Evolutionary conservation across 2,329 filamentous ascomycete genomes (phyloP).

Genomic region (Alternaria tenuissima): DNA sequence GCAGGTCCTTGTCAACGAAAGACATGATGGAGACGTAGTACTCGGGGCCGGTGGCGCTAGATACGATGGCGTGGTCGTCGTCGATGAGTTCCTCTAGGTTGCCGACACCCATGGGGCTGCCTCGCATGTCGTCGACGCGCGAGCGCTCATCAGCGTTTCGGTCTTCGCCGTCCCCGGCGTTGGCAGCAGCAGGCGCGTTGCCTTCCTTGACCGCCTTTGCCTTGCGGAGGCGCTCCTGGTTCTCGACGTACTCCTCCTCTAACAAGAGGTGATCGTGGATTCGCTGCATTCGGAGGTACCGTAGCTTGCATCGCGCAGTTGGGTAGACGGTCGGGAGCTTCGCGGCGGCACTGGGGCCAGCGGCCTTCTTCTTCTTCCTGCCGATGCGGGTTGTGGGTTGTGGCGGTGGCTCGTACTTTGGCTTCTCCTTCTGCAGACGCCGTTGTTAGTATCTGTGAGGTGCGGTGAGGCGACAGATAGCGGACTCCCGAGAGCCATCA

Average conservation of each 20-base stretch:
- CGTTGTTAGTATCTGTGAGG: constrained; percentile 8
- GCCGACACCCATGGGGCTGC: constrained; percentile 97
- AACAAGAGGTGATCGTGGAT: constrained; percentile 97
- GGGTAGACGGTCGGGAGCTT: constrained; percentile 95
- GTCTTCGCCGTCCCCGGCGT: constrained; percentile 75
- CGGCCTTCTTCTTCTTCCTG: constrained; percentile 97
- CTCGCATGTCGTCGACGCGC: constrained; percentile 97
- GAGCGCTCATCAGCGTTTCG: constrained; percentile 93
- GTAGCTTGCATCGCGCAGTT: constrained; percentile 95
- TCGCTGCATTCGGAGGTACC: constrained; percentile 96
- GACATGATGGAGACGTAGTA: constrained; percentile 99
- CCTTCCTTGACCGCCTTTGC: constrained; percentile 72
- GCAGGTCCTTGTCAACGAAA: constrained; percentile 97
- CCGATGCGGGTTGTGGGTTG: constrained; percentile 96
- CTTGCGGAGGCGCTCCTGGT: constrained; percentile 94
- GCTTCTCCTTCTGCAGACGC: constrained; percentile 83
- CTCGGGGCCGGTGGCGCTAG: constrained; percentile 94
- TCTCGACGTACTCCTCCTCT: constrained; percentile 98
- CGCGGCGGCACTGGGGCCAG: constrained; percentile 89
- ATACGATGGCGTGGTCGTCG: constrained; percentile 98
- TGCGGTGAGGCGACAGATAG: constrained; percentile 11
- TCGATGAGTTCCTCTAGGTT: constrained; percentile 99
- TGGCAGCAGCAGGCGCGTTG: constrained; percentile 61
- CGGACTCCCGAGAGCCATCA: constrained; percentile 3
- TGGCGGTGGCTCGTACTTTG: constrained; percentile 98